Percentiles rank a stretch among this genome's conserved stretches.
These are phyloP conservation scores for Kondoa subrosea DNA, from an alignment of 768 basidiomycete species.

Conservation along the genomic window DNA sequence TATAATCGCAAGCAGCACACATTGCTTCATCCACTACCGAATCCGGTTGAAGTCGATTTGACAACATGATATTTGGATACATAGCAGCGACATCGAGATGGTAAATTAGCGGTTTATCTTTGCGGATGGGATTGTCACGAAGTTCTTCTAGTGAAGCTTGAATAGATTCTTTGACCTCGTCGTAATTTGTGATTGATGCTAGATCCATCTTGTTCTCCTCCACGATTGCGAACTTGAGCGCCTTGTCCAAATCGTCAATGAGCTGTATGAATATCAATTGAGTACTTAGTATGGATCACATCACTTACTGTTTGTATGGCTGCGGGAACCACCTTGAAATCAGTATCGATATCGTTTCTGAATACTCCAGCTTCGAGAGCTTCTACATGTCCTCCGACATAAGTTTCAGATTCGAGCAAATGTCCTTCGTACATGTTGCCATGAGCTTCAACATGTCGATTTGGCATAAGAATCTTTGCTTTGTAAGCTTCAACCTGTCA, in stretches of 20 bases:
- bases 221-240: slow-evolving; percentile 68
- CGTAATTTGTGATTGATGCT: slow-evolving; percentile 82
- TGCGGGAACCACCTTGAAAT: slow-evolving; percentile 81
- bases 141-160: slow-evolving; percentile 61
- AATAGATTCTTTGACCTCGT: slow-evolving; percentile 71
- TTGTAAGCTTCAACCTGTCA: slow-evolving; percentile 82
- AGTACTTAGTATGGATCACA: background rate
- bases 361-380: slow-evolving; percentile 97
- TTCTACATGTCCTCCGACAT: slow-evolving; percentile 97
- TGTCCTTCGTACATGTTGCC: slow-evolving; percentile 90
- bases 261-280: slow-evolving; percentile 40
- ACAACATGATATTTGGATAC: slow-evolving; percentile 99
- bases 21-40: slow-evolving; percentile 91
- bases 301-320: slow-evolving; percentile 50
- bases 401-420: slow-evolving; percentile 89
- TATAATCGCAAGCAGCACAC: slow-evolving; percentile 96
- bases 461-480: slow-evolving; percentile 89
- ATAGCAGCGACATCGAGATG: slow-evolving; percentile 98
- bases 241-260: slow-evolving; percentile 83
- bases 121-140: slow-evolving; percentile 75
- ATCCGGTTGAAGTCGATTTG: slow-evolving; percentile 93
- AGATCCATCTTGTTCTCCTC: slow-evolving; percentile 66
- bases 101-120: slow-evolving; percentile 88
- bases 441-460: slow-evolving; percentile 81
- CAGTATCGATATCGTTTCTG: slow-evolving; percentile 78